These are phyloP conservation scores for Hippophae rhamnoides DNA, from an alignment of 306 rosid genomes.

Conservation along the genomic window DNA sequence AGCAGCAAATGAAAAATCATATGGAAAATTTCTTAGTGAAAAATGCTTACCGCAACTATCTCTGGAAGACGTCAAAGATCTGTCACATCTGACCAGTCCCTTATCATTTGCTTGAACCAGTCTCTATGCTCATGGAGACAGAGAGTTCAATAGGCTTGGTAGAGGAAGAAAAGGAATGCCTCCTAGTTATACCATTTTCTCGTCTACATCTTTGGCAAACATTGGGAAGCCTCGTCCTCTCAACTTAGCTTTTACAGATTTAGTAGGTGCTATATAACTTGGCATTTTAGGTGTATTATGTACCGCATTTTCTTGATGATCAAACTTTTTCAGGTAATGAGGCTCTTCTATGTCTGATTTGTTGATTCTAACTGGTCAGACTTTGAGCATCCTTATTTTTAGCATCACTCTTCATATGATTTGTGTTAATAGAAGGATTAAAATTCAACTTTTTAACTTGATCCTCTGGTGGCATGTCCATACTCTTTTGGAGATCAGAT, in stretches of 20 bases:
- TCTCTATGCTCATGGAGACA: slow-evolving; percentile 22
- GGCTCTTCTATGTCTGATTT: slow-evolving; percentile 24
- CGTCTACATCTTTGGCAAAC: slow-evolving; percentile 17
- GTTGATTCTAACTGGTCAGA: slow-evolving; percentile 3
- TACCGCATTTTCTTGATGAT: slow-evolving; percentile 21
- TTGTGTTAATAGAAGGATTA: slow-evolving; percentile 12
- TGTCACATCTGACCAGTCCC: slow-evolving; percentile 21
- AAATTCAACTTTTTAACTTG: slow-evolving; percentile 11
- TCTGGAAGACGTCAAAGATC: slow-evolving; percentile 25
- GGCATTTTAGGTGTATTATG: slow-evolving; percentile 27
- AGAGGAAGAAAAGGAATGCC: slow-evolving; percentile 29
- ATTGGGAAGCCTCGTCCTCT: slow-evolving; percentile 29
- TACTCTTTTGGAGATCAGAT: slow-evolving; percentile 8
- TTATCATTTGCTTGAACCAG: slow-evolving; percentile 20
- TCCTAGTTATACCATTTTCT: slow-evolving; percentile 22
- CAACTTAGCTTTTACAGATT: slow-evolving; percentile 30
- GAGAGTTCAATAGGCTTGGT: slow-evolving; percentile 21
- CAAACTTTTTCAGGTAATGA: slow-evolving; percentile 29
- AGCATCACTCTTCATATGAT: slow-evolving; percentile 8
- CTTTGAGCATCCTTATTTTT: slow-evolving; percentile 14
- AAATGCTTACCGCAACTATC: slow-evolving; percentile 26
- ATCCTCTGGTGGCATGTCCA: slow-evolving; percentile 8
- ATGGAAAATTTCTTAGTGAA: neutral
- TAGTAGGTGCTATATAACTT: slow-evolving; percentile 33
- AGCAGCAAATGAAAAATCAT: no score